A percentile compares a stretch with the other conserved stretches of the same genome.
Conservation (phyloP, 75 land plant genomes). For the Pseudotsuga menziesii region DNA sequence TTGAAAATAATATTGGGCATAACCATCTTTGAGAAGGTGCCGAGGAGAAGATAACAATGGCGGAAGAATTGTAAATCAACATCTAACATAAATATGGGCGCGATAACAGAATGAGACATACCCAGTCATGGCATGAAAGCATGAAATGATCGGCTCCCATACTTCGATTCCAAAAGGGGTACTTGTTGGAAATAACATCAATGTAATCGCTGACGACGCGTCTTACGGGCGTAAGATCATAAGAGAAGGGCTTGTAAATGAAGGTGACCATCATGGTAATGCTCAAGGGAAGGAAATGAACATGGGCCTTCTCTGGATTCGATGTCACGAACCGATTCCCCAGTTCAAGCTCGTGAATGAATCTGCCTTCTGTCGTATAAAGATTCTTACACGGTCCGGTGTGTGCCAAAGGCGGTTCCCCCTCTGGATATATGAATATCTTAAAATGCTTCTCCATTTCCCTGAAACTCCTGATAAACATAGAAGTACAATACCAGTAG, state of each 20-base stretch:
- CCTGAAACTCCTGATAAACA: slow-evolving; percentile 87
- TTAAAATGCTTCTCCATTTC: slow-evolving; percentile 93
- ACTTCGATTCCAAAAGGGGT: slow-evolving; percentile 80
- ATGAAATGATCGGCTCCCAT: slow-evolving; percentile 90
- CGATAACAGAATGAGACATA: slow-evolving; percentile 12
- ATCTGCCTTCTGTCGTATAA: slow-evolving; percentile 73
- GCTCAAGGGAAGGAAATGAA: slow-evolving; percentile 63
- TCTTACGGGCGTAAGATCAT: slow-evolving; percentile 32
- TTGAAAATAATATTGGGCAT: neutral
- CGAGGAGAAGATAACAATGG: neutral
- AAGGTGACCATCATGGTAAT: slow-evolving; percentile 67
- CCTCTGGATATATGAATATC: slow-evolving; percentile 80
- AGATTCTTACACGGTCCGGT: slow-evolving; percentile 86
- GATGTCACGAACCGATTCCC: slow-evolving; percentile 31
- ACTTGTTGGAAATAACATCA: slow-evolving; percentile 35
- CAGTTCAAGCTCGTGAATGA: slow-evolving; percentile 47
- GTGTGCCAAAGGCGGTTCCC: slow-evolving; percentile 82
- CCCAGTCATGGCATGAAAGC: slow-evolving; percentile 98
- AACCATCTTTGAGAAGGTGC: neutral
- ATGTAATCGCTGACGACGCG: slow-evolving; percentile 54
- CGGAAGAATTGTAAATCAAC: neutral
- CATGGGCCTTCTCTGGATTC: slow-evolving; percentile 32
- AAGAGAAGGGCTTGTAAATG: slow-evolving; percentile 37
- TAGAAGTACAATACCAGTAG: neutral
- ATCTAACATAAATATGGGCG: neutral